A percentile compares a stretch with the other conserved stretches of the same genome.
phyloP scores from a whole-genome alignment of 2,329 filamentous ascomycete genomes.

The Fusarium acutatum region DNA sequence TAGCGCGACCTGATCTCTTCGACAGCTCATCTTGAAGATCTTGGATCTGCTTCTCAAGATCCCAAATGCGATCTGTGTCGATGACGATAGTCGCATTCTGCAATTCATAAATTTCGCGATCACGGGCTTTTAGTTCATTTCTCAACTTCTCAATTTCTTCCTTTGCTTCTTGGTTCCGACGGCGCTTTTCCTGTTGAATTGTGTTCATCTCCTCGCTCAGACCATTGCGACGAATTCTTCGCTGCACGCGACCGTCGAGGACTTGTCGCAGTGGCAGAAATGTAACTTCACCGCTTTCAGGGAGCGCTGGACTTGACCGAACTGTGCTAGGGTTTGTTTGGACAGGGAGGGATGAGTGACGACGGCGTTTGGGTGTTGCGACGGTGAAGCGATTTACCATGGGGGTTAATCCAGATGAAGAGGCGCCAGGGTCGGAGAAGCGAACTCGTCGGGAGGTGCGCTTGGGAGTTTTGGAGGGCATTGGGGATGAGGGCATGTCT shows the following conservation, averaged over 20 bases:
- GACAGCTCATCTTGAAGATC: slow-evolving; percentile 47
- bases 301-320: slow-evolving; percentile 23
- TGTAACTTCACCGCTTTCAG: slow-evolving; percentile 50
- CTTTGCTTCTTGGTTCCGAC: slow-evolving; percentile 49
- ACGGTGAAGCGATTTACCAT: slow-evolving; percentile 64
- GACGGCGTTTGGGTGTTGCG: slow-evolving; percentile 49
- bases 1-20: slow-evolving; percentile 26
- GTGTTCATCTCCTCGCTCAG: slow-evolving; percentile 67
- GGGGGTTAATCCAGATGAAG: slow-evolving; percentile 64
- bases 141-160: slow-evolving; percentile 60
- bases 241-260: slow-evolving; percentile 64
- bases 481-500: slow-evolving; percentile 15
- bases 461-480: slow-evolving; percentile 43
- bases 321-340: slow-evolving; percentile 28
- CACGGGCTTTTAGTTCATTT: slow-evolving; percentile 57
- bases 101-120: slow-evolving; percentile 62
- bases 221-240: slow-evolving; percentile 64
- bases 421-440: slow-evolving; percentile 65
- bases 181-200: slow-evolving; percentile 58
- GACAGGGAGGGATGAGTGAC: slow-evolving; percentile 57
- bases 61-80: slow-evolving; percentile 57
- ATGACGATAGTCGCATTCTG: slow-evolving; percentile 59
- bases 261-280: slow-evolving; percentile 61
- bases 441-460: slow-evolving; percentile 57
- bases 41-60: slow-evolving; percentile 52